These are phyloP conservation scores for Prunus salicina DNA, from an alignment of 306 rosid genomes.

Conservation along the genomic window DNA sequence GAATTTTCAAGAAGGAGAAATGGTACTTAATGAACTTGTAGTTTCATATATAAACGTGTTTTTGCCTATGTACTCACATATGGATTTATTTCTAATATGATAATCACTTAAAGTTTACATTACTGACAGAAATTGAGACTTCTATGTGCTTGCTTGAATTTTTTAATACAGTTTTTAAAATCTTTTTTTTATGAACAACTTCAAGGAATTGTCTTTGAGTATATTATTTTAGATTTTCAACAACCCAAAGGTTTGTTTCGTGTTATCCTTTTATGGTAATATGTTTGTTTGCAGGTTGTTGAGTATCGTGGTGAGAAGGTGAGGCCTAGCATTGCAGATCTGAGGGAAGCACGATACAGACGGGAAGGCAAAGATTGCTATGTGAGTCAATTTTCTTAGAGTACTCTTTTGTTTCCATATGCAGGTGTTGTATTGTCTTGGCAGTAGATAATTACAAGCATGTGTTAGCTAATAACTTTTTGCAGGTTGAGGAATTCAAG, in stretches of 20 bases:
- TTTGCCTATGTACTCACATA: not conserved
- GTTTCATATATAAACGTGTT: not conserved
- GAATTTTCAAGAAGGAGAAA: conserved; percentile 92
- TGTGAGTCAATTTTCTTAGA: conserved; percentile 45
- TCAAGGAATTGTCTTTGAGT: not conserved
- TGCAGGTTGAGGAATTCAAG: not conserved
- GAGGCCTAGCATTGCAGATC: conserved; percentile 82
- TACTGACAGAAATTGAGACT: not conserved
- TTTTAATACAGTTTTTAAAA: not conserved
- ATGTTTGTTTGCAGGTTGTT: conserved; percentile 55
- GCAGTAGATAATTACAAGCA: not conserved
- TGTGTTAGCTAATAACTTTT: not conserved
- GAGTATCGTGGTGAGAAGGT: conserved; percentile 94
- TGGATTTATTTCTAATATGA: not conserved
- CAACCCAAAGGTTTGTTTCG: not conserved
- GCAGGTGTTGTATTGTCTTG: not conserved
- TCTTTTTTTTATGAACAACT: not conserved
- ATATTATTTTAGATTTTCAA: not conserved
- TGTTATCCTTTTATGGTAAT: conserved; percentile 7
- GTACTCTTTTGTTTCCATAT: conserved; percentile 1
- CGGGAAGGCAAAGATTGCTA: conserved; percentile 90
- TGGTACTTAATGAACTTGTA: conserved; percentile 46
- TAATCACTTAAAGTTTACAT: not conserved
- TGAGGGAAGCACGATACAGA: conserved; percentile 76
- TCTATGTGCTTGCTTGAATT: not conserved